A percentile compares a stretch with the other conserved stretches of the same genome.
Conservation (phyloP, 2,329 filamentous ascomycete species). For the Aspergillus neotritici region DNA sequence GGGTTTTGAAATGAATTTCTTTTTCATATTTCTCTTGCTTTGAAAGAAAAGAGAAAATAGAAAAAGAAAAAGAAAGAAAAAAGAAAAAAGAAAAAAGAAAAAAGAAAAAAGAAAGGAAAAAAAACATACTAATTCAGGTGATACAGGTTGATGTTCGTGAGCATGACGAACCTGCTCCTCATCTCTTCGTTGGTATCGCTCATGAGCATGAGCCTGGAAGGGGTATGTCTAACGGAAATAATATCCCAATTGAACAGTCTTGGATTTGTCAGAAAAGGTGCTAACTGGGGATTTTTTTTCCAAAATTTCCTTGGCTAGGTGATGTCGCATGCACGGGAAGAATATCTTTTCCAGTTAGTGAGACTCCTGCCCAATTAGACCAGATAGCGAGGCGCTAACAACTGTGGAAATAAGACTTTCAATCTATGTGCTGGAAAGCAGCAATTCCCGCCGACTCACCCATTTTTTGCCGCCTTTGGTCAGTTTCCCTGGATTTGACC, state of each 20-base stretch:
- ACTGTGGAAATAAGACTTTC: constrained; percentile 28
- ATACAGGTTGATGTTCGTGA: constrained; percentile 52
- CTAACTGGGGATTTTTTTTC: background rate
- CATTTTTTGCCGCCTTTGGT: constrained; percentile 45
- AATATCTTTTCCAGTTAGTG: constrained; percentile 55
- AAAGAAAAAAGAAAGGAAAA: no score
- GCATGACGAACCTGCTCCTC: constrained; percentile 56
- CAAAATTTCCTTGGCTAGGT: constrained; percentile 41
- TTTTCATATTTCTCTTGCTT: background rate
- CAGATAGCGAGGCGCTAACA: constrained; percentile 6
- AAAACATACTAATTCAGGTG: no score
- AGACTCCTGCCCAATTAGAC: background rate
- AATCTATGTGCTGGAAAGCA: constrained; percentile 42
- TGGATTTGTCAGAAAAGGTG: background rate
- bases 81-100: background rate
- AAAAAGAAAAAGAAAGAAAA: no score
- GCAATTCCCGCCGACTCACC: constrained; percentile 42
- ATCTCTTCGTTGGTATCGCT: constrained; percentile 56
- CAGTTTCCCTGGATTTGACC: constrained; percentile 15
- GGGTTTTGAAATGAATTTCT: no score
- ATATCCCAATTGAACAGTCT: background rate
- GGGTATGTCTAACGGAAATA: constrained; percentile 32
- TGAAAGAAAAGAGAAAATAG: background rate
- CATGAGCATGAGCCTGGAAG: constrained; percentile 54
- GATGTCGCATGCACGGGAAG: constrained; percentile 56